A percentile compares a stretch with the other conserved stretches of the same genome.
These are phyloP conservation scores for Alloascoidea africana DNA, from an alignment of 805 yeast species.

Conservation along the genomic window DNA sequence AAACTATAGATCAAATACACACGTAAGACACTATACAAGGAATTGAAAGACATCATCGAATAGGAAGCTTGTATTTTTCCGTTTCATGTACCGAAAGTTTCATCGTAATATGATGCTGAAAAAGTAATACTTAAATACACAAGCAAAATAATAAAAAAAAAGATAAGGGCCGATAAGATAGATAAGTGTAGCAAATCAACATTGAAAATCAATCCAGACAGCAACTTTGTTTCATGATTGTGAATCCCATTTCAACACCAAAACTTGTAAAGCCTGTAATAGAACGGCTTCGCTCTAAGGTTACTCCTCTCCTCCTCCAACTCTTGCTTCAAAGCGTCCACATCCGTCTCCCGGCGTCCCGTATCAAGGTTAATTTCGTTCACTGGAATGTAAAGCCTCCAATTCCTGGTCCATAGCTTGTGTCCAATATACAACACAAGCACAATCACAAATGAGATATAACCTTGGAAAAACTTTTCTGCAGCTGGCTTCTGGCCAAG, in stretches of 20 bases:
- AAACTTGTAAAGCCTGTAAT: conserved; percentile 25
- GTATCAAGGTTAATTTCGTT: conserved; percentile 32
- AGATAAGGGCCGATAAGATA: conserved; percentile 22
- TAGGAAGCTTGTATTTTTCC: too few relatives aligned
- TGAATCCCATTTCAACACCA: conserved; percentile 40
- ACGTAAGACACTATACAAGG: too few relatives aligned
- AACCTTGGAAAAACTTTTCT: conserved; percentile 22
- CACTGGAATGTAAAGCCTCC: conserved; percentile 21
- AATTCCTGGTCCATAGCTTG: conserved; percentile 21
- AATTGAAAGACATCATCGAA: too few relatives aligned
- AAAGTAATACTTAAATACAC: conserved; percentile 2
- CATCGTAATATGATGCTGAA: too few relatives aligned
- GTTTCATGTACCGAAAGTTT: too few relatives aligned
- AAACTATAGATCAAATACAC: too few relatives aligned
- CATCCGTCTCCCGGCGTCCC: conserved; percentile 44
- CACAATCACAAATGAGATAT: conserved; percentile 16
- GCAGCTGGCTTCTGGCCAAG: conserved; percentile 13
- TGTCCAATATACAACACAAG: conserved; percentile 24
- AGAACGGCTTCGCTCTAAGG: conserved; percentile 28
- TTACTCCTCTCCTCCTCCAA: conserved; percentile 34
- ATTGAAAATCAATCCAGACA: too few relatives aligned
- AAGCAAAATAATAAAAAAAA: conserved; percentile 5
- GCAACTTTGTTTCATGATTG: too few relatives aligned
- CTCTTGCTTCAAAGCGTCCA: conserved; percentile 35
- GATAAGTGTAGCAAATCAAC: too few relatives aligned